Evolutionary conservation across 208 protist species (phyloP).

Genomic region (Acanthamoeba castellanii): DNA sequence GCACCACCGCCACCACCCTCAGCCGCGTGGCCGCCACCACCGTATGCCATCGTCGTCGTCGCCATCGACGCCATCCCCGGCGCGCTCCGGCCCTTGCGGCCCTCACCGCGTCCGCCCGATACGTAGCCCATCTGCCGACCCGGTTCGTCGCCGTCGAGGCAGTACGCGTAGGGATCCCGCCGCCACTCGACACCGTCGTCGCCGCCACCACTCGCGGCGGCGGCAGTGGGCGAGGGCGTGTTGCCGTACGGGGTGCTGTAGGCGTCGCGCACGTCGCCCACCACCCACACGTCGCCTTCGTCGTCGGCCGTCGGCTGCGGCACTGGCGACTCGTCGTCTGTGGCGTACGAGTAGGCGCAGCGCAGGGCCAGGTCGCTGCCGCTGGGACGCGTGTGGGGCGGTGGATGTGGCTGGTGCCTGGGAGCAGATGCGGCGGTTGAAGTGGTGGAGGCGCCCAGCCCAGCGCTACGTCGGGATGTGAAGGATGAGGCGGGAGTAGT

Average conservation of each 20-base stretch:
- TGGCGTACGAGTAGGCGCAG: slow-evolving; percentile 35
- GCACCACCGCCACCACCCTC: neutral
- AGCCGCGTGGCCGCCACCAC: neutral
- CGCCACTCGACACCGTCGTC: neutral
- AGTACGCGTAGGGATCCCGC: neutral
- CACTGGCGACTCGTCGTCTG: neutral
- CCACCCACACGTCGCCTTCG: neutral
- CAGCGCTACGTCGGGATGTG: too few relatives aligned
- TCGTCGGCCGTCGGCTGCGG: neutral
- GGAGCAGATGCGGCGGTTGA: too few relatives aligned
- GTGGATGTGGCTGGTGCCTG: too few relatives aligned
- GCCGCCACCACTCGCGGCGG: neutral
- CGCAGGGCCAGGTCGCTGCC: neutral
- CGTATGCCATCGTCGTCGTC: neutral
- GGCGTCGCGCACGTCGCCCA: neutral
- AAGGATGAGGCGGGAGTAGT: too few relatives aligned
- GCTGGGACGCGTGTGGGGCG: neutral
- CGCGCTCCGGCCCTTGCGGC: neutral
- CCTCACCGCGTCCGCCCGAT: neutral
- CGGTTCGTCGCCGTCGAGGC: neutral
- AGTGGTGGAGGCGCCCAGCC: too few relatives aligned
- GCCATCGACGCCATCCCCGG: neutral
- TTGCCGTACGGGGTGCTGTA: neutral
- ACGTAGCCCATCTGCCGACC: neutral
- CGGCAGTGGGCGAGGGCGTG: neutral